These are phyloP conservation scores for Xylaria hypoxylon DNA, from an alignment of 2,329 filamentous ascomycete species.

Conservation along the genomic window DNA sequence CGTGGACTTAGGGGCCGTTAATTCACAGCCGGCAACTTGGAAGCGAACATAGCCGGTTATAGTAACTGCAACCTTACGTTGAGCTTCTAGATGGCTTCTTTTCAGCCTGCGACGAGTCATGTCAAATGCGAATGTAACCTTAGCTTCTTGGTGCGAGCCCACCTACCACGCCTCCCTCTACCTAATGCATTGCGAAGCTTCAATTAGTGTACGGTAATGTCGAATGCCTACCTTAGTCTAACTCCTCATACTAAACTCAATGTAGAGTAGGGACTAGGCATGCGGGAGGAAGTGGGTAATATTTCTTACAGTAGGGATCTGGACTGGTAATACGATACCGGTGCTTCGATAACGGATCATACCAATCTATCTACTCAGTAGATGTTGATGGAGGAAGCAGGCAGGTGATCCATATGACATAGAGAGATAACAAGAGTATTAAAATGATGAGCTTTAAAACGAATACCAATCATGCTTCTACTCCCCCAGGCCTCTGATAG, in stretches of 20 bases:
- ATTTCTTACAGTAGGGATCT: not conserved
- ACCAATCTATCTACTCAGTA: not conserved
- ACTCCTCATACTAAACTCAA: too few relatives aligned
- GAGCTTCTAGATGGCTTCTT: slow-evolving; percentile 25
- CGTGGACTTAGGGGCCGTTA: too few relatives aligned
- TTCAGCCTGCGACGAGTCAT: slow-evolving; percentile 30
- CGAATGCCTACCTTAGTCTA: too few relatives aligned
- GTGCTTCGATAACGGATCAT: too few relatives aligned
- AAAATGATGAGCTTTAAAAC: not conserved
- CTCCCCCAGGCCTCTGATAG: not conserved
- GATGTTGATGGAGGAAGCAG: not conserved
- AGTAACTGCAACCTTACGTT: slow-evolving; percentile 36
- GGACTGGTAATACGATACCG: too few relatives aligned
- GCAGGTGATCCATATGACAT: too few relatives aligned
- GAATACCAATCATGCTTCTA: not conserved
- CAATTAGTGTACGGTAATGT: too few relatives aligned
- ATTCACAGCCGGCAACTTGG: slow-evolving; percentile 2
- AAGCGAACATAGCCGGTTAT: not conserved
- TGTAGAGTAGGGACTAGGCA: too few relatives aligned
- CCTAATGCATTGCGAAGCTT: too few relatives aligned
- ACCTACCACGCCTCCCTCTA: not conserved
- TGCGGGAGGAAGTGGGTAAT: slow-evolving; percentile 10
- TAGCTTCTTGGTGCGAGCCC: slow-evolving; percentile 8
- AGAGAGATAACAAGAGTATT: not conserved
- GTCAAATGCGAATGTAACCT: slow-evolving; percentile 36